A percentile compares a stretch with the other conserved stretches of the same genome.
These are phyloP conservation scores for Perilla frutescens DNA, from an alignment of 257 asterid species.

Conservation along the genomic window DNA sequence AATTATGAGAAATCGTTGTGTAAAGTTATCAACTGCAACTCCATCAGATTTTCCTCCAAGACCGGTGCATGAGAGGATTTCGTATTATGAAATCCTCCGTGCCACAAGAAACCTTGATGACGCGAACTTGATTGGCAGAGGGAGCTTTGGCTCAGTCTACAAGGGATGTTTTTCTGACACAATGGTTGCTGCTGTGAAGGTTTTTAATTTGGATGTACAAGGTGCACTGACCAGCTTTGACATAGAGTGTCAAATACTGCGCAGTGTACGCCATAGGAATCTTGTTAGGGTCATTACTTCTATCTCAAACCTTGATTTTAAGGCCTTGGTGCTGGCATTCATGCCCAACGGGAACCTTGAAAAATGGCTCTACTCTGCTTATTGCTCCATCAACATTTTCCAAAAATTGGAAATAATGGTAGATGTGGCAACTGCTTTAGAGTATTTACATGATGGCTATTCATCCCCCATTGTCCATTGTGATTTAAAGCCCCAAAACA, in stretches of 20 bases:
- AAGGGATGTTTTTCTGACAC: background rate
- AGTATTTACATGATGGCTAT: background rate
- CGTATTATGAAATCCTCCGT: background rate
- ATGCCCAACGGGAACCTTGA: conserved; percentile 13
- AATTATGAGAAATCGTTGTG: background rate
- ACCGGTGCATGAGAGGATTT: background rate
- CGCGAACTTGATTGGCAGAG: conserved; percentile 8
- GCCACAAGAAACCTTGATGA: background rate
- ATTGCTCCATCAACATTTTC: background rate
- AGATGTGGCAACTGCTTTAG: conserved; percentile 1
- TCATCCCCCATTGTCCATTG: conserved; percentile 6
- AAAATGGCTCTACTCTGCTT: background rate
- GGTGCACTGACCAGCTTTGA: background rate
- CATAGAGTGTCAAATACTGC: background rate
- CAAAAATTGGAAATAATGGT: background rate
- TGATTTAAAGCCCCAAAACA: conserved; percentile 4
- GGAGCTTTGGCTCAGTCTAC: conserved; percentile 16
- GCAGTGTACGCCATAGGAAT: background rate
- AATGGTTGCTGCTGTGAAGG: conserved; percentile 9
- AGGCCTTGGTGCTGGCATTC: conserved; percentile 14
- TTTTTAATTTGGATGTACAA: background rate
- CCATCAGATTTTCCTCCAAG: background rate
- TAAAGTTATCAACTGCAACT: background rate
- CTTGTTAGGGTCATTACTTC: conserved; percentile 2
- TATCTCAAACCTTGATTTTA: background rate